Evolutionary conservation across 805 yeast species (phyloP).

Genomic region (Wickerhamiella domercqiae): DNA sequence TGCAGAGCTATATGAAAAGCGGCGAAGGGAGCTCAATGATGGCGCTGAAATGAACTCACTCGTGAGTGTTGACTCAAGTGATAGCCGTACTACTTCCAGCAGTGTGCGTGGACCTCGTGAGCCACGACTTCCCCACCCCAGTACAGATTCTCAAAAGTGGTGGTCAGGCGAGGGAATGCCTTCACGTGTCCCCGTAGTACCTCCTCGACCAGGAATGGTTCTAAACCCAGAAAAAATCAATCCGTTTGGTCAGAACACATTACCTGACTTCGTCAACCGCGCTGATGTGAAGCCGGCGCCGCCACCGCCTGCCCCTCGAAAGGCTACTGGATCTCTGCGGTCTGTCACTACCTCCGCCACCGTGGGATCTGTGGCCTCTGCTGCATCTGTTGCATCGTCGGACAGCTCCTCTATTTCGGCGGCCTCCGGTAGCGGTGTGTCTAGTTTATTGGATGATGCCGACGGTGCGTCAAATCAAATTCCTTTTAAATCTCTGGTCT

Average conservation of each 20-base stretch:
- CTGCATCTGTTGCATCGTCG: too few species aligned
- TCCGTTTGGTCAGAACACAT: constrained; percentile 41
- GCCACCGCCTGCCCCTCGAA: constrained; percentile 6
- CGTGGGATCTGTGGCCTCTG: too few species aligned
- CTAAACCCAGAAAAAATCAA: constrained; percentile 55
- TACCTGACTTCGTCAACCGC: constrained; percentile 36
- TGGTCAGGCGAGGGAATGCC: constrained; percentile 73
- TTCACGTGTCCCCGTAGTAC: constrained; percentile 47
- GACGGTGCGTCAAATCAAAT: too few species aligned
- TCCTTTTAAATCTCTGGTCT: too few species aligned
- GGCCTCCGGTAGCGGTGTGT: too few species aligned
- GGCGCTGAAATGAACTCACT: not conserved
- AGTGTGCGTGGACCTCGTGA: constrained; percentile 10
- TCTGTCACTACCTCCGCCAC: too few species aligned
- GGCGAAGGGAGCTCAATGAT: constrained; percentile 27
- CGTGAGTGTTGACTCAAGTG: not conserved
- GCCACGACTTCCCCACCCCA: constrained; percentile 67
- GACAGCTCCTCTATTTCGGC: too few species aligned
- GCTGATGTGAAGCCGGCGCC: constrained; percentile 5
- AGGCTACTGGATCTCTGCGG: too few species aligned
- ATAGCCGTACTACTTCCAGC: not conserved
- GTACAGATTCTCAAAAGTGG: constrained; percentile 73
- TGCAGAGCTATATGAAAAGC: constrained; percentile 43
- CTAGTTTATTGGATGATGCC: too few species aligned
- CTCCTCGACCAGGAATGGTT: constrained; percentile 29